Evolutionary conservation across 495 filamentous ascomycete species (phyloP).

Genomic region (Aspergillus diversus): DNA sequence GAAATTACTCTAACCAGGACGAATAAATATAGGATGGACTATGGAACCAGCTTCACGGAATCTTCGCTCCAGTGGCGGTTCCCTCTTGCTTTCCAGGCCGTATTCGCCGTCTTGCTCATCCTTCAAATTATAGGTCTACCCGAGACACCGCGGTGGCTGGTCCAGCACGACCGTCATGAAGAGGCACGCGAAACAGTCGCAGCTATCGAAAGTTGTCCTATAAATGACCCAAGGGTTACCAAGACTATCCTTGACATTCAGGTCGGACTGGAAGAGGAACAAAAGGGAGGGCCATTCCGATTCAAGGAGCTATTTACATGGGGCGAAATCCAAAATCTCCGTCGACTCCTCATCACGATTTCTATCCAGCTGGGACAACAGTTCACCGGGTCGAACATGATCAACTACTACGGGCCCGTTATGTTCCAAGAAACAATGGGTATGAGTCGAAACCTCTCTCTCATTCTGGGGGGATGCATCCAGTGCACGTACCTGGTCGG

Average conservation of each 20-base stretch:
- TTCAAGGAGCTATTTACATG: conserved; percentile 42
- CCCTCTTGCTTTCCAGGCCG: conserved; percentile 60
- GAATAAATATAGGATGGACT: conserved; percentile 48
- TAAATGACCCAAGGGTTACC: conserved; percentile 21
- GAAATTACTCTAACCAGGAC: conserved; percentile 17
- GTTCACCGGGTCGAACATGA: conserved; percentile 57
- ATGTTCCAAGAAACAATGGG: conserved; percentile 58
- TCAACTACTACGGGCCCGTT: conserved; percentile 49
- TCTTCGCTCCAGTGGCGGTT: conserved; percentile 58
- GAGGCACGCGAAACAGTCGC: conserved; percentile 44
- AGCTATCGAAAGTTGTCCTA: conserved; percentile 24
- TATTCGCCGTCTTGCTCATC: conserved; percentile 59
- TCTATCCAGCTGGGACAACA: conserved; percentile 42
- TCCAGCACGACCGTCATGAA: conserved; percentile 52
- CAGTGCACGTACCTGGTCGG: conserved; percentile 42
- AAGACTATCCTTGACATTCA: conserved; percentile 38
- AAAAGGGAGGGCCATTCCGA: conserved; percentile 40
- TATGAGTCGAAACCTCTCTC: conserved; percentile 51
- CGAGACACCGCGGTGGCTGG: conserved; percentile 62
- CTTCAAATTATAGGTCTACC: conserved; percentile 64
- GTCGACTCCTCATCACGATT: conserved; percentile 42
- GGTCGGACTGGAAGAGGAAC: conserved; percentile 40
- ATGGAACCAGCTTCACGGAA: conserved; percentile 54
- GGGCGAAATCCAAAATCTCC: conserved; percentile 43
- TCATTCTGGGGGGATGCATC: conserved; percentile 56